Evolutionary conservation across 257 asterid genomes (phyloP).

Genomic region (Galeopsis tetrahit): DNA sequence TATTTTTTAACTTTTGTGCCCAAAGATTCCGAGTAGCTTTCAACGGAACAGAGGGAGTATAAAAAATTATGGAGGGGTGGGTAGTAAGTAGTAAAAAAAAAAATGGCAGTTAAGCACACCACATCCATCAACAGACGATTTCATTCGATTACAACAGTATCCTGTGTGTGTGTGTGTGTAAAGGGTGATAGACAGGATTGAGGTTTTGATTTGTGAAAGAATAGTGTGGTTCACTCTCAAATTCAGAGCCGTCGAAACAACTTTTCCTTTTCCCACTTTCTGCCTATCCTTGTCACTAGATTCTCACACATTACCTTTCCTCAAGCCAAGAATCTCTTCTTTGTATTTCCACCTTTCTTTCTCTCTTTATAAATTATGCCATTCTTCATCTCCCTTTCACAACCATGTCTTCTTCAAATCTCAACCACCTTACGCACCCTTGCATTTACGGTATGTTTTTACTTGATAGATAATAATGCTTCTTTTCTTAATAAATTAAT

Average conservation of each 20-base stretch:
- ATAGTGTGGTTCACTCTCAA: not conserved
- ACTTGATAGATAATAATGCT: constrained; percentile 4
- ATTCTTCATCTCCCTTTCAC: constrained; percentile 46
- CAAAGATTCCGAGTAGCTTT: too few relatives aligned
- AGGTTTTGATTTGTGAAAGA: not conserved
- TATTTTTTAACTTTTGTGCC: too few relatives aligned
- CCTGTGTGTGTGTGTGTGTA: not conserved
- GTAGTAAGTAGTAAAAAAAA: too few relatives aligned
- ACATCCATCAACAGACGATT: too few relatives aligned
- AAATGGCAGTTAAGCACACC: too few relatives aligned
- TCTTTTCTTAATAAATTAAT: constrained; percentile 32
- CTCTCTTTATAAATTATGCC: constrained; percentile 80
- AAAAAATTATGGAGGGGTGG: too few relatives aligned
- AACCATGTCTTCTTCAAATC: constrained; percentile 76
- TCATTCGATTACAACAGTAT: too few relatives aligned
- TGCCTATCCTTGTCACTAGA: constrained; percentile 48
- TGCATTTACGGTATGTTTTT: constrained; percentile 71
- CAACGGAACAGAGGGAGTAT: too few relatives aligned
- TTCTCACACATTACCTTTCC: constrained; percentile 57
- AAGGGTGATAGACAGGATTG: not conserved
- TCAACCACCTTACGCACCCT: constrained; percentile 81
- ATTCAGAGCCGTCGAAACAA: not conserved
- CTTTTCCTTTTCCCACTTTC: not conserved
- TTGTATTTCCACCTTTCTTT: constrained; percentile 39
- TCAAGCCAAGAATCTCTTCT: constrained; percentile 94